A percentile compares a stretch with the other conserved stretches of the same genome.
Conservation (phyloP, 2,329 filamentous ascomycete genomes). For the Reticulascus tulasneorum region DNA sequence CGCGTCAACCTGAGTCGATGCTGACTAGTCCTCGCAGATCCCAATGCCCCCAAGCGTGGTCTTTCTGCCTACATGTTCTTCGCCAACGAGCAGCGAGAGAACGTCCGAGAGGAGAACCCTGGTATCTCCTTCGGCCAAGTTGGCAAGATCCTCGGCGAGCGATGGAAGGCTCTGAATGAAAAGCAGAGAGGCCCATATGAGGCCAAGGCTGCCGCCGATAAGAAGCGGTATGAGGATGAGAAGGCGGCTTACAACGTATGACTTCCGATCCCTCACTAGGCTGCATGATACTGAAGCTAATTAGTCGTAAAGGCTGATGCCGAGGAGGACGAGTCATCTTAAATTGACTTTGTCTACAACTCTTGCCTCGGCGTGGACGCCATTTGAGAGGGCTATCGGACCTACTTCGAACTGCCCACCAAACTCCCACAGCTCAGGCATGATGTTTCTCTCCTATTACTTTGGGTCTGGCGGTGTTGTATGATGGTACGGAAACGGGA, state of each 20-base stretch:
- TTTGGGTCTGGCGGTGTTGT: constrained; percentile 35
- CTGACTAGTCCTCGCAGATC: constrained; percentile 54
- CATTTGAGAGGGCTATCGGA: constrained; percentile 5
- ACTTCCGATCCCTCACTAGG: constrained; percentile 12
- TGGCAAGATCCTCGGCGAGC: constrained; percentile 95
- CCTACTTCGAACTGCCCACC: constrained; percentile 5
- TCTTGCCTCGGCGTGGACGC: constrained; percentile 6
- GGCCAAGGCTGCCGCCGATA: constrained; percentile 92
- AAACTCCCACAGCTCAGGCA: no score
- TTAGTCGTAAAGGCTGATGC: constrained; percentile 47
- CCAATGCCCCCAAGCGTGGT: constrained; percentile 98
- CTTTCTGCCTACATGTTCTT: constrained; percentile 99
- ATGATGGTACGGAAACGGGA: constrained; percentile 32
- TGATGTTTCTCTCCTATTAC: constrained; percentile 14
- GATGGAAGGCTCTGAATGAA: constrained; percentile 95
- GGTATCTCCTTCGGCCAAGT: constrained; percentile 97
- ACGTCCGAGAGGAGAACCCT: constrained; percentile 96
- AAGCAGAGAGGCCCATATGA: constrained; percentile 93
- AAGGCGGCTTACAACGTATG: constrained; percentile 90
- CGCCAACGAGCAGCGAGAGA: constrained; percentile 98
- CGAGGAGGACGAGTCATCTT: constrained; percentile 50
- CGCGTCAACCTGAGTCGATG: constrained; percentile 1
- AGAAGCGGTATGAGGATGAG: constrained; percentile 99
- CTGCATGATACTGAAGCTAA: constrained; percentile 21
- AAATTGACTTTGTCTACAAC: constrained; percentile 15